Base-by-base conservation (phyloP, 352 stramenopile species). In the Globisporangium radiosum region DNA sequence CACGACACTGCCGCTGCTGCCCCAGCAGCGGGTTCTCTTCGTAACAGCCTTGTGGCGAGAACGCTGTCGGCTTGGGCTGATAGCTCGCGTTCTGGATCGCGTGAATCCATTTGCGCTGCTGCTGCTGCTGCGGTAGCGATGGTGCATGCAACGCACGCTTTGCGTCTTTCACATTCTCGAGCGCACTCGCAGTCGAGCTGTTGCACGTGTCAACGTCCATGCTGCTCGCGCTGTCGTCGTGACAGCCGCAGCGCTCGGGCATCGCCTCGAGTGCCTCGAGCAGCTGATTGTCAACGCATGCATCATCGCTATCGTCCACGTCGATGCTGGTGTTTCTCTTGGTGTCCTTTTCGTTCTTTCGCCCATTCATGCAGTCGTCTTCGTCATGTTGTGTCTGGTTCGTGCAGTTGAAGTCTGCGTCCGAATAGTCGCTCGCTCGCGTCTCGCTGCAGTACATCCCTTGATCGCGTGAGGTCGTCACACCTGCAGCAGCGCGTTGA, bases 1-100 rank as follows among this genome's bases (percentile, higher is more conserved):
- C 80, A 11, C 65, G 61, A 40, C 80, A 84, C 57, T 87, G 74
- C 1, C 67, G 65, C 56, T 76, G 65, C 62, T 87, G 73, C 43
- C 80, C 67, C 47, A 73, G 62, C 15, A 92, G 70, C 53, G 82
- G 82, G 59, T 93, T 78, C 25, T 88, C 76, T 8, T 79, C 74
- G 6, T 72, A 55, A 15, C 63, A 62, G 0, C 68, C 59, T 17
- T 76, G 71, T 11, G 83, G 83, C 43, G 73, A 81, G 57, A 89
- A 91, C 45, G 83, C 75, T 14, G 83, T 88, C 13, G 83, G 83
- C 39, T 84, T 85, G 48, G 80, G 67, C 63, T 77, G 60, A 61
- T 78, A 90, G 49, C 67, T 73, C 65, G 76, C 63, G 49, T 88
- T 85, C 57, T 83, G 71, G 33, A 87, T 77, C 42, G 71, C 63